Base-by-base conservation (phyloP, 495 filamentous ascomycete species). In the Trichodelitschia bisporula region DNA sequence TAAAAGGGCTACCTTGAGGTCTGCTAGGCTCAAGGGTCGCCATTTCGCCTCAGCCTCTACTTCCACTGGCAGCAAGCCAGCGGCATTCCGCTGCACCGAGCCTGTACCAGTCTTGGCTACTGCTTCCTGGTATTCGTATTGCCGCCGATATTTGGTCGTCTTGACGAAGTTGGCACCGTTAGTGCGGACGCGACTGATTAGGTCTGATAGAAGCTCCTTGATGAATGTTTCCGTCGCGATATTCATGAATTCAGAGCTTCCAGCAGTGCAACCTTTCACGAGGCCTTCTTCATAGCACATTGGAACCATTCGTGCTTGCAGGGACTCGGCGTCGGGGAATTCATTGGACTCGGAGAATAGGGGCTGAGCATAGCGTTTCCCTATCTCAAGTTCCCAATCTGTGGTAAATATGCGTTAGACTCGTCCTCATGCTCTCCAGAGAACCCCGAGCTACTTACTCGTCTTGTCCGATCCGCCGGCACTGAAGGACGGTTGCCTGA, bases 281-380 rank as follows among this genome's bases (percentile, higher is more conserved):
- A 97, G 64, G 0, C 83, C 86, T 36, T 77, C 64, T 50, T 92
- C 86, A 51, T 90, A 92, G 51, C 79, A 91, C 39, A 93, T 86
- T 5, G 86, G 83, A 12, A 78, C 58, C 75, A 95, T 89, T 34
- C 83, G 76, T 13, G 66, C 61, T 40, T 77, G 63, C 38, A 97
- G 77, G 17, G 69, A 72, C 30, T 68, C 61, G 6, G 64, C 51
- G 39, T 89, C 78, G 10, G 86, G 86, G 43, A 97, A 93, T 52
- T 95, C 86, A 34, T 77, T 75, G 0, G 82, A 83, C 51, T 95
- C 86, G 20, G 70, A 64, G 17, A 76, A 77, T 17, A 97, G 59
- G 9, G 84, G 74, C 41, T 82, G 76, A 23, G 72, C 67, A 52
- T 77, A 97, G 36, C 79, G 77, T 58, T 89, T 86, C 35, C 80